Evolutionary conservation across 2,329 filamentous ascomycete species (phyloP).

Genomic region (Fusarium udum): DNA sequence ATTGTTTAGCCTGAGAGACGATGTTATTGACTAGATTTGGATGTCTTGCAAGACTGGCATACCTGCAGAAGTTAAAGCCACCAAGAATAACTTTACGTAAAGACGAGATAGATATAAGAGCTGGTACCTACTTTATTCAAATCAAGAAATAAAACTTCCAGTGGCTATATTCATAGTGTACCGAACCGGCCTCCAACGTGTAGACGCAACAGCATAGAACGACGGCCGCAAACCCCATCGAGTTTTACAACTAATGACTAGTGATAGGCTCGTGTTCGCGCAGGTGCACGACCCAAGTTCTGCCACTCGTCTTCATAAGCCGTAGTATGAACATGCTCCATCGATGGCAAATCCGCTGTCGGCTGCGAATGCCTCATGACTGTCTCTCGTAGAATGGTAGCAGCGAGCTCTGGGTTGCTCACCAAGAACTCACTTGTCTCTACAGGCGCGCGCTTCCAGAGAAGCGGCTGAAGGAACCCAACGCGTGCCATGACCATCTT

Average conservation of each 20-base stretch:
- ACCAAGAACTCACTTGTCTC: slow-evolving; percentile 55
- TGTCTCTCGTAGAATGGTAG: slow-evolving; percentile 59
- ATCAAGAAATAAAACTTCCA: not conserved
- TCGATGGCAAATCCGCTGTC: slow-evolving; percentile 54
- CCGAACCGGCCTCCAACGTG: not conserved
- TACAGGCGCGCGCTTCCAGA: slow-evolving; percentile 54
- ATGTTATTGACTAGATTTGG: slow-evolving; percentile 62
- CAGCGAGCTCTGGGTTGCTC: slow-evolving; percentile 56
- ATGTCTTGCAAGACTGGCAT: not conserved
- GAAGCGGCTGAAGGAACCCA: slow-evolving; percentile 56
- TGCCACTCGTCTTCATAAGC: slow-evolving; percentile 23
- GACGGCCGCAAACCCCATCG: not conserved
- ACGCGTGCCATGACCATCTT: slow-evolving; percentile 60
- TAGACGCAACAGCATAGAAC: not conserved
- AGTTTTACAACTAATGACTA: not conserved
- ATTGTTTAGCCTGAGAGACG: slow-evolving; percentile 80
- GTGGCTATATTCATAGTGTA: not conserved
- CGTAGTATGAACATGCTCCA: slow-evolving; percentile 47
- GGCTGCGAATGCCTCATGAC: slow-evolving; percentile 51
- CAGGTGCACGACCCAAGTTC: slow-evolving; percentile 4
- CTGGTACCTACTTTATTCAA: not conserved
- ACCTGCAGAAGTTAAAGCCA: not conserved
- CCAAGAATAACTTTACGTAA: not conserved
- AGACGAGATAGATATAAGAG: slow-evolving; percentile 8
- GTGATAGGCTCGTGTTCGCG: not conserved